Evolutionary conservation across 192 early-diverging fungal genomes (phyloP).

Genomic region (Phlyctochytrium planicorne): DNA sequence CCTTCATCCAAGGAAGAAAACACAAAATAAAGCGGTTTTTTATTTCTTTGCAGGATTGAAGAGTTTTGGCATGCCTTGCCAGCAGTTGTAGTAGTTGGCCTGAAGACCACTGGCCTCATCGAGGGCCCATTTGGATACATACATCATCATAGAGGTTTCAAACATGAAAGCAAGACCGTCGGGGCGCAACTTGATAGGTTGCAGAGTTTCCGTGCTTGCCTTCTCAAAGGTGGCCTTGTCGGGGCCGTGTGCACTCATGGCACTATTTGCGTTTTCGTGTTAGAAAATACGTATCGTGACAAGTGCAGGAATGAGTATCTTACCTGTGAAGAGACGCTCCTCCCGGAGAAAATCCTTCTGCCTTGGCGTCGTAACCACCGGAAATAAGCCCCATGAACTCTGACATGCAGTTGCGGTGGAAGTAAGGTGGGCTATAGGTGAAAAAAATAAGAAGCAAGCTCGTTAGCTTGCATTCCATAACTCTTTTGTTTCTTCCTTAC

Average conservation of each 20-base stretch:
- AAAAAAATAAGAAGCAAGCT: background rate
- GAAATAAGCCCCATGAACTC: conserved; percentile 97
- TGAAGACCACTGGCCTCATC: conserved; percentile 69
- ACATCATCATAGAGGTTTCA: conserved; percentile 80
- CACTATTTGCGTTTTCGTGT: conserved; percentile 1
- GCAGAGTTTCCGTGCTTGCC: conserved; percentile 68
- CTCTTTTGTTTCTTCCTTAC: too few species aligned
- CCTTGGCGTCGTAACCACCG: conserved; percentile 93
- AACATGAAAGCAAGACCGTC: conserved; percentile 95
- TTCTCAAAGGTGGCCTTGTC: conserved; percentile 75
- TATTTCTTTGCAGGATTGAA: conserved; percentile 41
- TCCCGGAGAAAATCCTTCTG: conserved; percentile 86
- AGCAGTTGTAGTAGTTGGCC: conserved; percentile 84
- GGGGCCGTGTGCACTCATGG: conserved; percentile 92
- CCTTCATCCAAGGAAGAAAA: too few species aligned
- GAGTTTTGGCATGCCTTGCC: conserved; percentile 63
- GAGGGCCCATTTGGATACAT: conserved; percentile 79
- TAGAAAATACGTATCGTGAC: too few species aligned
- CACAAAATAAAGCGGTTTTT: too few species aligned
- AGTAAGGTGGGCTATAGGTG: conserved; percentile 81
- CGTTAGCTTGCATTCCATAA: background rate
- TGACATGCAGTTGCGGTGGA: conserved; percentile 96
- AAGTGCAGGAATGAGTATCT: background rate
- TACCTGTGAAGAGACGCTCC: conserved; percentile 70
- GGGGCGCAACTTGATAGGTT: conserved; percentile 78